Evolutionary conservation across 805 yeast genomes (phyloP).

Genomic region (Komagataella kurtzmanii): DNA sequence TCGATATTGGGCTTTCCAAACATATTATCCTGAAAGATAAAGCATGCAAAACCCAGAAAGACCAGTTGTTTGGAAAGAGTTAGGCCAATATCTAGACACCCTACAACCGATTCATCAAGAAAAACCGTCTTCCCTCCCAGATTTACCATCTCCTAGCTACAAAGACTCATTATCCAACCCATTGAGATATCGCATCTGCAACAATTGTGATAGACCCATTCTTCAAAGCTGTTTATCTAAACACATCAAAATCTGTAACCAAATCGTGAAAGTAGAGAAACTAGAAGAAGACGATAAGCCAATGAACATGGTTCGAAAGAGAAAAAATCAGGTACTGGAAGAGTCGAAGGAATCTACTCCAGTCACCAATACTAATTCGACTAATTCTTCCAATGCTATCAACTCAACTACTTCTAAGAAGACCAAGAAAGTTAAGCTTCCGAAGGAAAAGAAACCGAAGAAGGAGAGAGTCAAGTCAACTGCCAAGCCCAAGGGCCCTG

Average conservation of each 20-base stretch:
- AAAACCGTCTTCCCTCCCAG: not conserved
- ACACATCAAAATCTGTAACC: conserved; percentile 26
- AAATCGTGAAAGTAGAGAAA: conserved; percentile 15
- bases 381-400: conserved; percentile 8
- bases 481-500: conserved; percentile 63
- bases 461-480: conserved; percentile 19
- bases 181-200: conserved; percentile 31
- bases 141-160: conserved; percentile 4
- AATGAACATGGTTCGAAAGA: not conserved
- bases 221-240: conserved; percentile 20
- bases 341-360: conserved; percentile 6
- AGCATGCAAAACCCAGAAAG: not conserved
- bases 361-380: conserved; percentile 6
- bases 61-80: conserved; percentile 17
- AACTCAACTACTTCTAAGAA: conserved; percentile 5
- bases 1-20: not conserved
- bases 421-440: conserved; percentile 5
- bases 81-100: conserved; percentile 19
- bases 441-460: conserved; percentile 16
- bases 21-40: not conserved
- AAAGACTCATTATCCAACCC: conserved; percentile 24
- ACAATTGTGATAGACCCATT: conserved; percentile 31
- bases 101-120: conserved; percentile 9
- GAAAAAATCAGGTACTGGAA: conserved; percentile 5
- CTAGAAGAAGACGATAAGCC: conserved; percentile 5